Base-by-base conservation (phyloP, 768 basidiomycete genomes). In the Collybiopsis luxurians region DNA sequence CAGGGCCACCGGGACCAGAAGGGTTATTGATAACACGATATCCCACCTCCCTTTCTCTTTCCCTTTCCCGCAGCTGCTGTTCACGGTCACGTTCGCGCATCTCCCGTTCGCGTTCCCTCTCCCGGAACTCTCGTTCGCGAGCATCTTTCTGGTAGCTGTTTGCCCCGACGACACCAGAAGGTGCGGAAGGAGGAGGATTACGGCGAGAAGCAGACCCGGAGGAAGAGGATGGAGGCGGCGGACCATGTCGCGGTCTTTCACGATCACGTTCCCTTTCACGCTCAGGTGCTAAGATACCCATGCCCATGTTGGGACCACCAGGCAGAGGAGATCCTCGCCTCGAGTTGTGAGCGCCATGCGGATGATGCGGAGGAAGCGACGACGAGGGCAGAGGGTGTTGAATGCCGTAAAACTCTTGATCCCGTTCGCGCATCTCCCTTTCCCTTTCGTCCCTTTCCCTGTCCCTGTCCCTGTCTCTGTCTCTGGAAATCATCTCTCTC, bases 191-290 rank as follows among this genome's bases (percentile, higher is more conserved):
- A 9, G 45, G 12, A 47, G 45, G 45, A 9, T 24, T 24, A 30
- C 17, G 26, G 30, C 26, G 13, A 10, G 45, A 47, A 17, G 45
- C 19, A 13, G 24, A 4, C 9, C n/a, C 26, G 30, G 26, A 28
- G 12, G 28, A 19, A 12, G 48, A 49, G 21, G 48, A 49, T n/a
- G 48, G 13, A 21, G 27, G 15, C 30, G n/a, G 46, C 31, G 31
- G 13, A 27, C 4, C 27, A n/a, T 47, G 17, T 47, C 51, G 17
- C 27, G 19, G 38, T 21, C 49, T 51, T 51, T 51, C 49, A 15
- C 67, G 67, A 54, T 64, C 60, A 40, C 52, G 40, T 19, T 66
- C 66, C 50, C 63, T 61, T 19, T 69, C 69, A 4, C 56, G n/a
- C 23, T 64, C 61, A 7, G 66, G 63, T 56, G 61, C 67, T 36